Evolutionary conservation across 2,329 filamentous ascomycete genomes (phyloP).

Genomic region (Fusarium dlaminii): DNA sequence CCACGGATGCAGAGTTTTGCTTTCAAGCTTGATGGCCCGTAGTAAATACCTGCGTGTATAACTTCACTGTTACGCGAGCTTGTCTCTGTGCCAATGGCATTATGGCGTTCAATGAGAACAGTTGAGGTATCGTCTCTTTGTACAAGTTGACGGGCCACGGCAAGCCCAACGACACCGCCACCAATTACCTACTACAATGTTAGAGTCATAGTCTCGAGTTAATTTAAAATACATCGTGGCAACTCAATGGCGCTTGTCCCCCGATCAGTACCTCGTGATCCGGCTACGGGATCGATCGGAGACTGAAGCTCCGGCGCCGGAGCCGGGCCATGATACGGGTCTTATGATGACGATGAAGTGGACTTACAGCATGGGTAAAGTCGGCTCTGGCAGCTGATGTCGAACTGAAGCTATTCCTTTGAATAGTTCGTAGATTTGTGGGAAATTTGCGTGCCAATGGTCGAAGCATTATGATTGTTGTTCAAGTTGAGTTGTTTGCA

Average conservation of each 20-base stretch:
- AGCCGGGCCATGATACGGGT: conserved; percentile 8
- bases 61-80: conserved; percentile 94
- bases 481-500: conserved; percentile 1
- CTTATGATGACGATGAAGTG: not conserved
- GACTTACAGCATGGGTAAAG: conserved; percentile 58
- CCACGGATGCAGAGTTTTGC: conserved; percentile 84
- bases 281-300: conserved; percentile 1
- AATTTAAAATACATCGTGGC: not conserved
- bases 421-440: not conserved
- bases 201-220: not conserved
- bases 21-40: conserved; percentile 80
- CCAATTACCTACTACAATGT: conserved; percentile 60
- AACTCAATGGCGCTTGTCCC: not conserved
- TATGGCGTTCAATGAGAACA: conserved; percentile 83
- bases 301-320: conserved; percentile 12
- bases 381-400: conserved; percentile 49
- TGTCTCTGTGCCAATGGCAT: conserved; percentile 81
- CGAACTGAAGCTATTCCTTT: conserved; percentile 49
- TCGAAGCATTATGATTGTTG: conserved; percentile 27
- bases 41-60: conserved; percentile 95
- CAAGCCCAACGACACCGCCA: conserved; percentile 78
- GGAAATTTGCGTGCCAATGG: not conserved
- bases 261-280: conserved; percentile 2
- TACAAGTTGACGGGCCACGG: conserved; percentile 78
- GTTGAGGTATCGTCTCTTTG: conserved; percentile 70